Evolutionary conservation across 2,329 filamentous ascomycete genomes (phyloP).

Genomic region (Aspergillus sp.): DNA sequence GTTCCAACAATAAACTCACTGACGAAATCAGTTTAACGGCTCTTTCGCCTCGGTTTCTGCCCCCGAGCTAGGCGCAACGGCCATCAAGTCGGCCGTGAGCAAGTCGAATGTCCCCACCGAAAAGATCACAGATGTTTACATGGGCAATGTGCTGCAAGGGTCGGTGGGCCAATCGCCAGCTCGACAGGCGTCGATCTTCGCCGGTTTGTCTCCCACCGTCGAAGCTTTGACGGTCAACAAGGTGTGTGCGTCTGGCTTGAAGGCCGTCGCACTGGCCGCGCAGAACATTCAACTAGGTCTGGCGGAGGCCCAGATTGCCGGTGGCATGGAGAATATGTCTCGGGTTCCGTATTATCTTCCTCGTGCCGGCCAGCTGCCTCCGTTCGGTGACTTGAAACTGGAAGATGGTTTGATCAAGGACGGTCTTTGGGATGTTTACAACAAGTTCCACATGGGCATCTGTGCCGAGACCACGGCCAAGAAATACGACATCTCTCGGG

Average conservation of each 20-base stretch:
- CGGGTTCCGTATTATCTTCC: conserved; percentile 87
- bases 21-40: conserved; percentile 78
- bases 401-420: conserved; percentile 94
- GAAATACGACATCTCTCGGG: conserved; percentile 74
- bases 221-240: conserved; percentile 97
- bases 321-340: conserved; percentile 98
- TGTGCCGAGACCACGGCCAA: conserved; percentile 95
- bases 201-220: conserved; percentile 74
- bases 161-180: conserved; percentile 86
- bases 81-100: conserved; percentile 85
- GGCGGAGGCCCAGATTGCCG: conserved; percentile 83
- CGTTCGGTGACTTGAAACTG: conserved; percentile 83
- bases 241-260: conserved; percentile 93
- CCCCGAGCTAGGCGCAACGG: conserved; percentile 82
- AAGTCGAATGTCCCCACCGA: conserved; percentile 80
- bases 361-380: conserved; percentile 74
- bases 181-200: conserved; percentile 84
- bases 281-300: conserved; percentile 93
- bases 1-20: conserved; percentile 1
- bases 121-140: conserved; percentile 89
- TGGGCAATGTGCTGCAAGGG: conserved; percentile 91
- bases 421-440: conserved; percentile 93
- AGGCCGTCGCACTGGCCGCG: conserved; percentile 85
- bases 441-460: conserved; percentile 96
- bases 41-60: conserved; percentile 79